phyloP scores from a whole-genome alignment of 805 yeast genomes.

The Yamadazyma insecticola region DNA sequence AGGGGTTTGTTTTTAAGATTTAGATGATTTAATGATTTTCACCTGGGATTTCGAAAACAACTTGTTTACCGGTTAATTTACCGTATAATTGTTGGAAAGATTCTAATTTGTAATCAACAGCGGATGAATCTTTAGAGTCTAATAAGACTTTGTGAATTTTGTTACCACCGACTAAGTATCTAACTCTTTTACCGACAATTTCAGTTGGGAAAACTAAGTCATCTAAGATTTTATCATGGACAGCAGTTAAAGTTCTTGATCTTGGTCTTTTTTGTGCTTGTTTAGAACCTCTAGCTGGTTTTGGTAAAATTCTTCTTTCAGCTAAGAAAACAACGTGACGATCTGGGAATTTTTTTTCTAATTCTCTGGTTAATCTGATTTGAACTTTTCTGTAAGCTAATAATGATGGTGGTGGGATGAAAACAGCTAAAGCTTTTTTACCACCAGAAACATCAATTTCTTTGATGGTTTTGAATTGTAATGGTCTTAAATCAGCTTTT shows the following conservation, averaged over 20 bases:
- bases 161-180: slow-evolving; percentile 98
- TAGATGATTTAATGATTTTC: slow-evolving; percentile 22
- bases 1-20: no score
- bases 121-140: slow-evolving; percentile 95
- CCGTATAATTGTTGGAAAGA: slow-evolving; percentile 98
- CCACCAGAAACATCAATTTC: slow-evolving; percentile 98
- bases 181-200: slow-evolving; percentile 98
- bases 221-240: slow-evolving; percentile 97
- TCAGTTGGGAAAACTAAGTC: slow-evolving; percentile 99
- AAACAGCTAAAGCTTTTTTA: slow-evolving; percentile 96
- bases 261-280: slow-evolving; percentile 98
- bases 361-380: slow-evolving; percentile 96
- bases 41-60: slow-evolving; percentile 86
- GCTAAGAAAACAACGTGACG: slow-evolving; percentile 99
- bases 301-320: slow-evolving; percentile 99
- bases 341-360: slow-evolving; percentile 99
- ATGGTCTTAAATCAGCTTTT: slow-evolving; percentile 96
- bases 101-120: slow-evolving; percentile 98
- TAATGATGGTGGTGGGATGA: slow-evolving; percentile 96
- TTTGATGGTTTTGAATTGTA: slow-evolving; percentile 97
- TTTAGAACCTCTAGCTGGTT: slow-evolving; percentile 95
- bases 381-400: slow-evolving; percentile 95
- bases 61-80: slow-evolving; percentile 99
- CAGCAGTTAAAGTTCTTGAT: slow-evolving; percentile 98
- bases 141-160: slow-evolving; percentile 96